Evolutionary conservation across 768 basidiomycete genomes (phyloP).

Genomic region (Nevesoporus exiguus): DNA sequence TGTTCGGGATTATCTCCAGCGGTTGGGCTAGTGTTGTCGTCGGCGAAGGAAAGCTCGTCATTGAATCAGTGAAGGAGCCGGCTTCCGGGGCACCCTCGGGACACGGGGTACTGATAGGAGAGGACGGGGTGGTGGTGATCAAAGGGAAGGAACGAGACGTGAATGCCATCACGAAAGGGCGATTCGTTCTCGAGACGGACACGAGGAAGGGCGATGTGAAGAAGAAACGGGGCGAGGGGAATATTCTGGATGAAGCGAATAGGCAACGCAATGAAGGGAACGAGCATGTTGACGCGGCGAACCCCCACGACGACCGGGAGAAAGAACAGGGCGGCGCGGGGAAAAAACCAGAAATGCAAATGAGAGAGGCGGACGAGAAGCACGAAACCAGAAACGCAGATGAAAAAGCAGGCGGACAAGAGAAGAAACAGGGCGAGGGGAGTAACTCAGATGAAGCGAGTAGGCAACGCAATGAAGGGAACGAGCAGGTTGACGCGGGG

Average conservation of each 20-base stretch:
- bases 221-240: neutral
- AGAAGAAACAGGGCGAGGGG: neutral
- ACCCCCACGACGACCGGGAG: no score
- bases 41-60: conserved; percentile 23
- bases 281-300: neutral
- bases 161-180: conserved; percentile 5
- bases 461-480: neutral
- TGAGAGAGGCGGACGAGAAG: neutral
- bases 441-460: neutral
- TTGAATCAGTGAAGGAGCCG: conserved; percentile 15
- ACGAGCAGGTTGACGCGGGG: neutral
- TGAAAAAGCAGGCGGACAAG: neutral
- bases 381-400: neutral
- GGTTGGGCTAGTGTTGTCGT: conserved; percentile 26
- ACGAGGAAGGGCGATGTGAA: neutral
- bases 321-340: neutral
- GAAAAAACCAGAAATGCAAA: neutral
- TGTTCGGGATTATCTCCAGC: conserved; percentile 32
- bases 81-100: conserved; percentile 19
- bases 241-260: neutral
- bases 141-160: conserved; percentile 28
- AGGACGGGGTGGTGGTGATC: conserved; percentile 24
- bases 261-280: neutral
- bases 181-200: conserved; percentile 20
- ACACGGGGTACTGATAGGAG: conserved; percentile 27